Evolutionary conservation across 1,139 yeast genomes (phyloP), one percentile per base, ranked within the genome.

Genomic region (Sugiyamaella novakii): DNA sequence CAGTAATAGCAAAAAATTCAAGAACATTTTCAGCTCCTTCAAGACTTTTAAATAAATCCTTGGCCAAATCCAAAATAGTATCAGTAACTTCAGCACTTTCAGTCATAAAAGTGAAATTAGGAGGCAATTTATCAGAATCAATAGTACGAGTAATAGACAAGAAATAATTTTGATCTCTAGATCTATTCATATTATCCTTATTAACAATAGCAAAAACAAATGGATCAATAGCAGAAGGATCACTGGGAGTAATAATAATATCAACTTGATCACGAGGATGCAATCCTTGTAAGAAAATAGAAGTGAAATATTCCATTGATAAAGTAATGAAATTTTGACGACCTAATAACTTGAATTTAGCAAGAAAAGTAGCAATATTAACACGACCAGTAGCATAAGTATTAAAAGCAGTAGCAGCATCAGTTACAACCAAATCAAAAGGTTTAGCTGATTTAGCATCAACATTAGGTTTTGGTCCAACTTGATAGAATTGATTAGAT

Each of bases 321-420:
- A 83, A 78, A 59, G 86, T 74, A 57, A 87, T 73, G 34, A 84
- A 60, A 69, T 91, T 92, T 67, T 88, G 91, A 72, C 98, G 84
- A 54, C 95, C 82, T 57, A 80, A 74, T 68, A 89, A 76, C 52
- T 76, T 78, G 65, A 89, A 74, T 56, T 77, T 80, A 49, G 84
- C 75, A 51, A 78, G 71, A 51, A 88, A 72, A 54, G 79, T 76
- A 55, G 80, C 81, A 56, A 92, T 77, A 67, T 87, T 84, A 55
- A 80, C 73, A 67, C 98, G 82, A 55, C 98, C 98, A 50, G 95
- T 78, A 39, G 97, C 96, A 67, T 87, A 92, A 42, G 88, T 75
- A 14, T 92, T 74, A 67, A 70, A 89, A 53, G 79, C 76, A 62
- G 87, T 85, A 40, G 85, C 74, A 47, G 84, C 80, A 65, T 88